phyloP scores from a whole-genome alignment of 768 basidiomycete genomes.

The Lactifluus hygrophoroides region DNA sequence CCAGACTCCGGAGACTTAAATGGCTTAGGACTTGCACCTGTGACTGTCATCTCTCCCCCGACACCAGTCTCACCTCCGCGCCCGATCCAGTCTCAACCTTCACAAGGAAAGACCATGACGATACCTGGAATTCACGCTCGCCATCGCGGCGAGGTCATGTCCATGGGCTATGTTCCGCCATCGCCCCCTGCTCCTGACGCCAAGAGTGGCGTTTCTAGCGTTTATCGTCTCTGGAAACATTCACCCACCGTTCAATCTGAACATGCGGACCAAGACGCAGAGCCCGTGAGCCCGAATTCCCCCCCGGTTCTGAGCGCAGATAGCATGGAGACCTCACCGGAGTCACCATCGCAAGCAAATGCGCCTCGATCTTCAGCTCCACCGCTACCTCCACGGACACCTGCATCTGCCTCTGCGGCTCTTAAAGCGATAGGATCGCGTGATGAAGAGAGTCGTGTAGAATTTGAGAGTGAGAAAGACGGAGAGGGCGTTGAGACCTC shows the following conservation, averaged over 20 bases:
- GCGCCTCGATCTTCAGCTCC: slow-evolving; percentile 27
- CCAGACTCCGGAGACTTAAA: background rate
- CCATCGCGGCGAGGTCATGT: slow-evolving; percentile 79
- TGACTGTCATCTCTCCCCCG: background rate
- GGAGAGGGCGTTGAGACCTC: slow-evolving; percentile 1
- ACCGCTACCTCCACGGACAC: slow-evolving; percentile 42
- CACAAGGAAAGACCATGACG: slow-evolving; percentile 68
- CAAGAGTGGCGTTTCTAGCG: slow-evolving; percentile 52
- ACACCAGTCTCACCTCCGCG: slow-evolving; percentile 21
- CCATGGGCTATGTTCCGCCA: slow-evolving; percentile 66
- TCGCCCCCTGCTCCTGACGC: slow-evolving; percentile 29
- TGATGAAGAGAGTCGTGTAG: slow-evolving; percentile 25
- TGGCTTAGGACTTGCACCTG: background rate
- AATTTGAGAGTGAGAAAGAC: background rate
- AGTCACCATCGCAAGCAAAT: slow-evolving; percentile 3
- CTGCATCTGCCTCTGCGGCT: slow-evolving; percentile 41
- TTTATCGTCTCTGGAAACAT: slow-evolving; percentile 71
- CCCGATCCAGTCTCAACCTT: slow-evolving; percentile 67
- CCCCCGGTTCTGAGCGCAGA: background rate
- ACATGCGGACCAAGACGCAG: slow-evolving; percentile 2
- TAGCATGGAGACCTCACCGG: background rate
- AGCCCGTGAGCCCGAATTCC: background rate
- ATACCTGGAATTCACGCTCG: slow-evolving; percentile 84
- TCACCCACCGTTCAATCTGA: slow-evolving; percentile 28
- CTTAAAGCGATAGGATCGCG: slow-evolving; percentile 47